phyloP scores from a whole-genome alignment of 345 rosid genomes.

The Excoecaria cochinchinensis region DNA sequence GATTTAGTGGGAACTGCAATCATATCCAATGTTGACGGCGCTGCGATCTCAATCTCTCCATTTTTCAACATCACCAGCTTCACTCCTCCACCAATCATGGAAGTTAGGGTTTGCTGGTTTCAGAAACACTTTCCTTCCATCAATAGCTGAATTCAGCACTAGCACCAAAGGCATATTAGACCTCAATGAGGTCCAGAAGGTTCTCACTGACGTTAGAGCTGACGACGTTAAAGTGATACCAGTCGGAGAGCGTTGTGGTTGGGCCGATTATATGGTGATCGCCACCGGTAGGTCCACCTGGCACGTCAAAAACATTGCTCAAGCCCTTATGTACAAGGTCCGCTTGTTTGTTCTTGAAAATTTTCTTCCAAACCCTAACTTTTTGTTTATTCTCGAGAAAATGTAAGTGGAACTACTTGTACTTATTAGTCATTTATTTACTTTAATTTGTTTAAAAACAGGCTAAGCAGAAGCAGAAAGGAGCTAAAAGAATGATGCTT shows the following conservation, averaged over 20 bases:
- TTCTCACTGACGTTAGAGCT: constrained; percentile 75
- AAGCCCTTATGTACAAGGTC: constrained; percentile 70
- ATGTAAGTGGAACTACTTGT: background rate
- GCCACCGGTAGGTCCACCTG: constrained; percentile 89
- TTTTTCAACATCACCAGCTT: constrained; percentile 1
- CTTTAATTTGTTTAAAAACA: constrained; percentile 22
- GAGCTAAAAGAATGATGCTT: constrained; percentile 52
- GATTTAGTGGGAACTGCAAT: too few species aligned
- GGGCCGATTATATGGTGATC: constrained; percentile 77
- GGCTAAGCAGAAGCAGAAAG: constrained; percentile 87
- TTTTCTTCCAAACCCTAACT: background rate
- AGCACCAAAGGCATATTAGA: constrained; percentile 37
- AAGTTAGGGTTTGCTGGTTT: constrained; percentile 30
- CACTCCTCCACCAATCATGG: constrained; percentile 25
- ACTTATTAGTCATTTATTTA: constrained; percentile 4
- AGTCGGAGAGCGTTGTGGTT: constrained; percentile 43
- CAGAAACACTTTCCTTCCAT: constrained; percentile 18
- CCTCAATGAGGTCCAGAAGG: constrained; percentile 65
- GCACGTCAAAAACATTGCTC: constrained; percentile 90
- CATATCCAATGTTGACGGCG: constrained; percentile 50
- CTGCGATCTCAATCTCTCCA: constrained; percentile 33
- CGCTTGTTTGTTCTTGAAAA: background rate
- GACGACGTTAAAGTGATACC: constrained; percentile 77
- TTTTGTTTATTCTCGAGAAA: background rate
- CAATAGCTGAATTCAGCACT: constrained; percentile 6